phyloP scores from a whole-genome alignment of 805 yeast genomes.

The Wickerhamiella galacta region DNA sequence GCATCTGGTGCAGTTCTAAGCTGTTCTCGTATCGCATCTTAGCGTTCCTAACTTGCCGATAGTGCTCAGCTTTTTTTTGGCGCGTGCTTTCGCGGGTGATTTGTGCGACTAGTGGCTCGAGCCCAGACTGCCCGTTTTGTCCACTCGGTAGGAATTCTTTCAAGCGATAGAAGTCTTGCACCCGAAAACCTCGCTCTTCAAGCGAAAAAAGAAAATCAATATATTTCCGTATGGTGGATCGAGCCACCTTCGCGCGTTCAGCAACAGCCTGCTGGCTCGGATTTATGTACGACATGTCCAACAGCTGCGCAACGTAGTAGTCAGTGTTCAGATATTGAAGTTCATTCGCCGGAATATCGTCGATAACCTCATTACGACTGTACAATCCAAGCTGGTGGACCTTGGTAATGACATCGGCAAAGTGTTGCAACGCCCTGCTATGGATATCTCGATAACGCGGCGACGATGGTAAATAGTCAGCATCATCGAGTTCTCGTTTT shows the following conservation, averaged over 20 bases:
- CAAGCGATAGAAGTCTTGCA: background rate
- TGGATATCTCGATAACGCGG: no score
- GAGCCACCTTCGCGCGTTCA: constrained; percentile 10
- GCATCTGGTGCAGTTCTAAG: background rate
- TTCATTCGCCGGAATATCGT: constrained; percentile 50
- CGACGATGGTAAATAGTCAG: no score
- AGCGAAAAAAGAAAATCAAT: constrained; percentile 14
- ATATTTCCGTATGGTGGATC: constrained; percentile 12
- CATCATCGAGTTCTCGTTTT: no score
- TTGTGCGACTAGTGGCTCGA: background rate
- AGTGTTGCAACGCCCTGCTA: no score
- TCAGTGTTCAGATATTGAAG: constrained; percentile 43
- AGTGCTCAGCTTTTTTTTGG: background rate
- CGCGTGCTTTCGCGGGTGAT: background rate
- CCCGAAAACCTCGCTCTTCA: constrained; percentile 12
- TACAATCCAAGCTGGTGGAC: constrained; percentile 40
- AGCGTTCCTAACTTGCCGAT: background rate
- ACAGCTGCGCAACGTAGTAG: constrained; percentile 35
- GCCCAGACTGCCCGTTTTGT: background rate
- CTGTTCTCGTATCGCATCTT: background rate
- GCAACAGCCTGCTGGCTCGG: constrained; percentile 6
- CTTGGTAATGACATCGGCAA: no score
- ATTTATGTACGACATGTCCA: constrained; percentile 19
- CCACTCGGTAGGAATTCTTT: background rate
- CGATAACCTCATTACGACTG: constrained; percentile 53